Evolutionary conservation across 2,329 filamentous ascomycete genomes (phyloP).

Genomic region (Cadophora sp.): DNA sequence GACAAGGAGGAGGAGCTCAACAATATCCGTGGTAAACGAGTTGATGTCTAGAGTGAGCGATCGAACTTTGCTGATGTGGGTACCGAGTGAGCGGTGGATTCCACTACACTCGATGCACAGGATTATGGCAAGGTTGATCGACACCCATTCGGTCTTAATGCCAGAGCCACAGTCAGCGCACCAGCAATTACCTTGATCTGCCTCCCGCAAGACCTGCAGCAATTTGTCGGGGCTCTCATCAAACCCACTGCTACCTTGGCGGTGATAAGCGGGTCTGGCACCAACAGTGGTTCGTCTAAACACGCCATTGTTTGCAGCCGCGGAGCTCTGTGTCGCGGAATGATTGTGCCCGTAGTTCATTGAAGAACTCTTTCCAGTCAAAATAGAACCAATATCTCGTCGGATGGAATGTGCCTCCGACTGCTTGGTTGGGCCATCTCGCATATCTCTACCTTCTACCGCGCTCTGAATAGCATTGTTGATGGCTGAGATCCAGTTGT

Average conservation of each 20-base stretch:
- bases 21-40: constrained; percentile 95
- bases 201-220: constrained; percentile 84
- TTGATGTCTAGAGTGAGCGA: constrained; percentile 95
- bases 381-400: constrained; percentile 88
- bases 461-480: constrained; percentile 98
- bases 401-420: constrained; percentile 61
- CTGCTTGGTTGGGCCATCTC: constrained; percentile 54
- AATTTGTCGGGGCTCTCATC: constrained; percentile 87
- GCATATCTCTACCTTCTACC: constrained; percentile 78
- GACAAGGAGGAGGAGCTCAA: constrained; percentile 88
- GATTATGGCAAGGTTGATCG: constrained; percentile 95
- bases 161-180: constrained; percentile 95
- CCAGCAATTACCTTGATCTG: constrained; percentile 90
- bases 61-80: constrained; percentile 96
- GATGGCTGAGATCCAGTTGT: constrained; percentile 92
- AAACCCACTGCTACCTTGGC: constrained; percentile 72
- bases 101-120: constrained; percentile 98
- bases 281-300: constrained; percentile 90
- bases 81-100: constrained; percentile 94
- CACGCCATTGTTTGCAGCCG: constrained; percentile 57
- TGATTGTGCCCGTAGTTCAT: constrained; percentile 55
- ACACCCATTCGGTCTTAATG: constrained; percentile 97
- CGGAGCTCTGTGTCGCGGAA: constrained; percentile 55
- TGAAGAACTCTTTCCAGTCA: constrained; percentile 90
- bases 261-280: constrained; percentile 76